These are phyloP conservation scores for Nicotiana rustica DNA, from an alignment of 305 asterid species.

Conservation along the genomic window DNA sequence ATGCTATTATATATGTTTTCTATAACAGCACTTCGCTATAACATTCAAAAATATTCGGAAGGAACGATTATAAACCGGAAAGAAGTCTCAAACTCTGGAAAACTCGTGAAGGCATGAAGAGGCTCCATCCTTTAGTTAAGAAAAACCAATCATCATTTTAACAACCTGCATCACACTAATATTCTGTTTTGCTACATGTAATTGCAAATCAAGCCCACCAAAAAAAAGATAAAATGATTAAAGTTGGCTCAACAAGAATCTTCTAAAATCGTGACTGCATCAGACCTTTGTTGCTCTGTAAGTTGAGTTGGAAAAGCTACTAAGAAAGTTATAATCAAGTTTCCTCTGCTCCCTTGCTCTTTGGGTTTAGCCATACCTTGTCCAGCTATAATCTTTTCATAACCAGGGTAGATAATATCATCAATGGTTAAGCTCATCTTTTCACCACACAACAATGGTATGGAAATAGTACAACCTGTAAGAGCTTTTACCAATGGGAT, in stretches of 20 bases:
- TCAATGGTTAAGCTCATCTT: constrained; percentile 53
- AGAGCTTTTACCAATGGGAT: constrained; percentile 72
- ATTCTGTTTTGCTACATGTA: constrained; percentile 11
- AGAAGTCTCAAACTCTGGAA: background rate
- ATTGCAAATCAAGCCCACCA: background rate
- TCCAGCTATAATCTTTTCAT: constrained; percentile 55
- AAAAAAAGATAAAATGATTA: background rate
- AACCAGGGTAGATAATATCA: constrained; percentile 69
- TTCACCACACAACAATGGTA: constrained; percentile 67
- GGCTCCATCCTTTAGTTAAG: background rate
- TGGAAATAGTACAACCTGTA: constrained; percentile 58
- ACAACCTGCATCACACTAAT: constrained; percentile 1
- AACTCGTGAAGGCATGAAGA: background rate
- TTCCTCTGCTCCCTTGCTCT: constrained; percentile 63
- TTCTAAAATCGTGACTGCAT: constrained; percentile 52
- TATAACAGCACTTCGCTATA: no score
- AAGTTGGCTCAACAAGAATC: constrained; percentile 44
- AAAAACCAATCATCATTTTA: background rate
- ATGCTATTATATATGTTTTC: no score
- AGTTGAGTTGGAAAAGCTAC: constrained; percentile 69
- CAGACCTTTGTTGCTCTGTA: constrained; percentile 61
- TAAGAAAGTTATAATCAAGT: constrained; percentile 59
- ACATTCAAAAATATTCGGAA: no score
- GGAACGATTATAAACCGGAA: background rate
- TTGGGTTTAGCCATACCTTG: constrained; percentile 78